phyloP scores from a whole-genome alignment of 176 grass and related monocot species.

The Musa itinerans region DNA sequence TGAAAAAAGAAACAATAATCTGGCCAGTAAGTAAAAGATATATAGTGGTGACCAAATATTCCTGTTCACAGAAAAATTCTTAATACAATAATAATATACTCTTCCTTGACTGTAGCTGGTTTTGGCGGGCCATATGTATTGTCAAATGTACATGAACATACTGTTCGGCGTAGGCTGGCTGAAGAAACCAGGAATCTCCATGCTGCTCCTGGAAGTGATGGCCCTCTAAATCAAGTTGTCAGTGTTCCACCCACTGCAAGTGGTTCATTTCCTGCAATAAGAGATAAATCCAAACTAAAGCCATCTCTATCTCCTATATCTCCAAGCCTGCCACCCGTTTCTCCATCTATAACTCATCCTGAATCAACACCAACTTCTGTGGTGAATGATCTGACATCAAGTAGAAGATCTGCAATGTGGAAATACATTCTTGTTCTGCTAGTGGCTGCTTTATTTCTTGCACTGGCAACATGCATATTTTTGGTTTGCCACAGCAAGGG shows the following conservation, averaged over 20 bases:
- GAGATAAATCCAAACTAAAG: background rate
- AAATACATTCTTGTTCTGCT: constrained; percentile 40
- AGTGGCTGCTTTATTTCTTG: constrained; percentile 37
- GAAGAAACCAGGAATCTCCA: constrained; percentile 52
- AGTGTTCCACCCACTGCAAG: constrained; percentile 51
- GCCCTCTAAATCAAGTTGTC: constrained; percentile 24
- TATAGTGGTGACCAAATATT: background rate
- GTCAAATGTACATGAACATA: constrained; percentile 21
- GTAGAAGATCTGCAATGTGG: constrained; percentile 33
- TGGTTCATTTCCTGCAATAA: constrained; percentile 54
- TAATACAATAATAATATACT: background rate
- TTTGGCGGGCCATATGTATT: background rate
- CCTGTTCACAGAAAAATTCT: background rate
- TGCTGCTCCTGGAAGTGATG: constrained; percentile 43
- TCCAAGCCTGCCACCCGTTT: constrained; percentile 13
- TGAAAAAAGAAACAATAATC: constrained; percentile 35
- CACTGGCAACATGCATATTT: constrained; percentile 33
- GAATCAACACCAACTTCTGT: background rate
- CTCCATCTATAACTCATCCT: background rate
- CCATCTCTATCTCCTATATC: constrained; percentile 22
- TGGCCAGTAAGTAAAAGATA: constrained; percentile 45
- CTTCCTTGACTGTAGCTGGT: background rate
- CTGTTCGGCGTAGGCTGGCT: constrained; percentile 57
- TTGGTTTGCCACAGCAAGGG: constrained; percentile 48
- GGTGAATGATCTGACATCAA: constrained; percentile 13